Conservation (phyloP, 106 monocot genomes). For the Dioscorea dumetorum region DNA sequence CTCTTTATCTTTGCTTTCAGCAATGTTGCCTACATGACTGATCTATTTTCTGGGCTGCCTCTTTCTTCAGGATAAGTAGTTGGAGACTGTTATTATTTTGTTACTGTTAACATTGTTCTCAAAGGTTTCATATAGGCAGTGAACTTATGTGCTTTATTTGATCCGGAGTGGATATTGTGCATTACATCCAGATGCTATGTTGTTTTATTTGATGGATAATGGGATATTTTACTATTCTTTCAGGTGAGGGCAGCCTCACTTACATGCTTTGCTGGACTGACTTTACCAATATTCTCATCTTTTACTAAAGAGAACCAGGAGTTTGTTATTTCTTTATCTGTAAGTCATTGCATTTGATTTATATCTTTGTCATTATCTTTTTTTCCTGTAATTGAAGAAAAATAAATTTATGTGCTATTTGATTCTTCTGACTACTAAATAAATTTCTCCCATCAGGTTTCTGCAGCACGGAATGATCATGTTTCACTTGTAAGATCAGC, state of each 20-base stretch:
- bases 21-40: no score
- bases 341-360: conserved; percentile 1
- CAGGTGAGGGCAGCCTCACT: conserved; percentile 87
- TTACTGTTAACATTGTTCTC: no score
- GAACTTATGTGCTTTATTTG: no score
- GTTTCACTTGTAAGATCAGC: conserved; percentile 71
- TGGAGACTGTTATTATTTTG: no score
- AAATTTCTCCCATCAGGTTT: conserved; percentile 29
- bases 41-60: no score
- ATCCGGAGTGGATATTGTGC: no score
- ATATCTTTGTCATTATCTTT: not conserved
- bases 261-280: conserved; percentile 95
- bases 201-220: no score
- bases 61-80: no score
- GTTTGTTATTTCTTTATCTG: conserved; percentile 32
- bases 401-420: not conserved
- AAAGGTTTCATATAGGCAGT: no score
- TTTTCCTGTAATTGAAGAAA: not conserved
- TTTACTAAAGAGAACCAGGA: conserved; percentile 49
- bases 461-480: conserved; percentile 50
- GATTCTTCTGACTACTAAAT: not conserved
- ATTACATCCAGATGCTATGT: no score
- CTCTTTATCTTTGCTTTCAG: no score
- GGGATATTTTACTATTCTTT: not conserved
- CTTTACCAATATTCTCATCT: conserved; percentile 68